phyloP scores from a whole-genome alignment of 495 filamentous ascomycete genomes.

The Aspergillus nidulans region DNA sequence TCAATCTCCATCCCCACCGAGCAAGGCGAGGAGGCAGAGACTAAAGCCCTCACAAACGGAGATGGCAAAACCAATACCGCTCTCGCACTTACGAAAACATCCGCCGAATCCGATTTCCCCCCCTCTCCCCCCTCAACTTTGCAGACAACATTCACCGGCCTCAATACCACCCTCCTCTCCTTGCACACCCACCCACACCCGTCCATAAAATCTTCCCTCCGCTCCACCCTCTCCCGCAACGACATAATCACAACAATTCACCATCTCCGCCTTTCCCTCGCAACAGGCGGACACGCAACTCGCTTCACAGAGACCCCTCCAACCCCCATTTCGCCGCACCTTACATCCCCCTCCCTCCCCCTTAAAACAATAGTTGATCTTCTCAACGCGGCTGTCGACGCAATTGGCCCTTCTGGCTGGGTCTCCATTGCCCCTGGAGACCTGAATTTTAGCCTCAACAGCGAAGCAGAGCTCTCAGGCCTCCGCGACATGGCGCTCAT shows the following conservation, averaged over 20 bases:
- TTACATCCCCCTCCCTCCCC: conserved; percentile 45
- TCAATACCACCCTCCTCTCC: conserved; percentile 52
- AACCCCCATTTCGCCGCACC: conserved; percentile 45
- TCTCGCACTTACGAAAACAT: neutral
- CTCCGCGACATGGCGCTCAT: conserved; percentile 59
- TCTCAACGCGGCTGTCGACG: conserved; percentile 73
- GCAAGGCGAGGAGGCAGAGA: conserved; percentile 22
- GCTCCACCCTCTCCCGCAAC: conserved; percentile 56
- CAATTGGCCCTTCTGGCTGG: conserved; percentile 80
- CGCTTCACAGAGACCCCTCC: conserved; percentile 43
- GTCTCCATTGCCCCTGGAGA: conserved; percentile 47
- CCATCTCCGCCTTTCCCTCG: conserved; percentile 64
- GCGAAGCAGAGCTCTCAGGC: conserved; percentile 33
- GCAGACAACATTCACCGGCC: conserved; percentile 33
- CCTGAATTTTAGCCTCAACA: conserved; percentile 13
- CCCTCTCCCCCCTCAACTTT: conserved; percentile 16
- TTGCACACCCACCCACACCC: conserved; percentile 58
- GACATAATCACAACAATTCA: conserved; percentile 71
- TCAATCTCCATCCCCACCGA: conserved; percentile 23
- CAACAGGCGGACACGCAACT: conserved; percentile 40
- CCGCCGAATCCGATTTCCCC: neutral
- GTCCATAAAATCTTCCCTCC: conserved; percentile 57
- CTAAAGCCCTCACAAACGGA: conserved; percentile 28
- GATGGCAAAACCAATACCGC: conserved; percentile 24
- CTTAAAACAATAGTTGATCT: conserved; percentile 57